Percentiles rank a stretch among this genome's conserved stretches.
Conservation (phyloP, 345 rosid genomes). For the Eucalyptus camaldulensis region DNA sequence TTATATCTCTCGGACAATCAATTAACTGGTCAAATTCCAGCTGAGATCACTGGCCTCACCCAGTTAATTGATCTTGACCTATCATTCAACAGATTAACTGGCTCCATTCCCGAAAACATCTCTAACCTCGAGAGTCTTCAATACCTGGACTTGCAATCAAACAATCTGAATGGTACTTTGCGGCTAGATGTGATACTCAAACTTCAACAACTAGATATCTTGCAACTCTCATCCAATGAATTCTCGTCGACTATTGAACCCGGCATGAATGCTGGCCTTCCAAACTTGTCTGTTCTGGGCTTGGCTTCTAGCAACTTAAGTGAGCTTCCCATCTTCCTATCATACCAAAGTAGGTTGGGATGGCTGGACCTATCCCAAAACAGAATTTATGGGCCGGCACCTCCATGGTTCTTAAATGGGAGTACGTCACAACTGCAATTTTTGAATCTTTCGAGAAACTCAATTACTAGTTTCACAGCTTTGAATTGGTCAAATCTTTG, state of each 20-base stretch:
- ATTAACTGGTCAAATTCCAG: neutral
- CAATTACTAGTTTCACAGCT: too few species aligned
- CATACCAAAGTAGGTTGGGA: fast-evolving
- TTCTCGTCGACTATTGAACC: neutral
- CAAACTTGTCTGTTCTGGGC: neutral
- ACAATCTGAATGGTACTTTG: neutral
- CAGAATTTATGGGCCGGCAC: too few species aligned
- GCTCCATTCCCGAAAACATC: slow-evolving; percentile 1
- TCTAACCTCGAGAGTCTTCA: neutral
- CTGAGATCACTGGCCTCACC: neutral
- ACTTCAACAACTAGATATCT: fast-evolving
- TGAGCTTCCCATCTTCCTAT: too few species aligned
- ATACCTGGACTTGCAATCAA: neutral
- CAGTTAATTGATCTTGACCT: neutral
- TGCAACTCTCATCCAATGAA: neutral
- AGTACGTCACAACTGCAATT: fast-evolving
- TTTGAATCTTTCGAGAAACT: too few species aligned
- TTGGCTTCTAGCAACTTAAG: neutral
- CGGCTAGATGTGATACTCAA: neutral
- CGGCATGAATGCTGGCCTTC: neutral
- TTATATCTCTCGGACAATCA: neutral
- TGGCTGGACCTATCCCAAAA: too few species aligned
- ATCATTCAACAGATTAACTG: neutral
- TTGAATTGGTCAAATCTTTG: fast-evolving
- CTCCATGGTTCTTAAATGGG: too few species aligned